phyloP scores from a whole-genome alignment of 78 protist genomes.

The Isochrysis galbana region DNA sequence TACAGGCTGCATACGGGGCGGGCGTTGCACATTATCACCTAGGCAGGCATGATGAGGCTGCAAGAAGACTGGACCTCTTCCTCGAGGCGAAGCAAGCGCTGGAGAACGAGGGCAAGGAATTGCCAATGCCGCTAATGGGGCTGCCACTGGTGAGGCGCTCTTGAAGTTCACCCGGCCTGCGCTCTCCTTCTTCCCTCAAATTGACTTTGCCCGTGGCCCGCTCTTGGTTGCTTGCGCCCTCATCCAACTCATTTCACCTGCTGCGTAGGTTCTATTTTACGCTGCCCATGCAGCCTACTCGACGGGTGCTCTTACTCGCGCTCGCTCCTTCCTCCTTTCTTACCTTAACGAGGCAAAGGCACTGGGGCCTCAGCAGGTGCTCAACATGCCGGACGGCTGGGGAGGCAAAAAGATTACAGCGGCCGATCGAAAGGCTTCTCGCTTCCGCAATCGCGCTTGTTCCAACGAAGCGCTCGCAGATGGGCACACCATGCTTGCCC shows the following conservation, averaged over 20 bases:
- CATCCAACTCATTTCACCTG: too few relatives aligned
- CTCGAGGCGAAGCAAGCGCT: background rate
- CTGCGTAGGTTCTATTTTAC: too few relatives aligned
- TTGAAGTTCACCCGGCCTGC: too few relatives aligned
- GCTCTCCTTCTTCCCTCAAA: too few relatives aligned
- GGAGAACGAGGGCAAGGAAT: background rate
- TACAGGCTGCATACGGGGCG: background rate
- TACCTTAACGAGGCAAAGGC: background rate
- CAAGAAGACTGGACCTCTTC: background rate
- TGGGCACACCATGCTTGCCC: background rate
- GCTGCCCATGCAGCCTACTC: too few relatives aligned
- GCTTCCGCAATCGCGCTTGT: background rate
- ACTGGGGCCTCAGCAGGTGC: background rate
- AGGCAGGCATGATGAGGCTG: background rate
- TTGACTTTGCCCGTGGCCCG: too few relatives aligned
- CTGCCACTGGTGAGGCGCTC: too few relatives aligned
- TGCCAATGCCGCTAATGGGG: background rate
- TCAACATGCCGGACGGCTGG: slow-evolving; percentile 1
- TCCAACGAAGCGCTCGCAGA: background rate
- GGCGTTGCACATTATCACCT: background rate
- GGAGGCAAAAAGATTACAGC: background rate
- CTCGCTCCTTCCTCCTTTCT: too few relatives aligned
- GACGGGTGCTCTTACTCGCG: too few relatives aligned
- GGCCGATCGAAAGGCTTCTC: background rate
- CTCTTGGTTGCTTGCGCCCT: too few relatives aligned